Evolutionary conservation across 1,139 yeast species (phyloP), one percentile per base, ranked within the genome.

Genomic region (Kodamaea ohmeri): DNA sequence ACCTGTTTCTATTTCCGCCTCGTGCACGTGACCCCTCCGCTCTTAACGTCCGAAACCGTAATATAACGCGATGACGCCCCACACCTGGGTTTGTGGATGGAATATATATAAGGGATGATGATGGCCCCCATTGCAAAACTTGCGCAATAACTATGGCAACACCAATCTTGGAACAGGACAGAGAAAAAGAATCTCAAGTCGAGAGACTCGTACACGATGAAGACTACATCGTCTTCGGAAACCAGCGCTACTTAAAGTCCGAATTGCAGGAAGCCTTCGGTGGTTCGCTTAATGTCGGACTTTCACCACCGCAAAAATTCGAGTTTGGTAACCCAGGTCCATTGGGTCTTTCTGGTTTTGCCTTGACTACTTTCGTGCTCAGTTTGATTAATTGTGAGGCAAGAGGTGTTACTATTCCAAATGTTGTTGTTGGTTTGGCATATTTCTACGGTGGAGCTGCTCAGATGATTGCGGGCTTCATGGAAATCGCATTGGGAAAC

Each of bases 191-290:
- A 7, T 11, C 30, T 5, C 34, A 24, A 8, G 43, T 48, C 35
- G 34, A 42, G 26, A 46, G 50, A 30, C 36, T 50, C 12, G 41
- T 46, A 25, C 44, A 48, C 24, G 36, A 34, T 9, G 41, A 35
- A 30, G 84, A 83, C 42, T 82, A 76, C 55, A 69, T 87, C 42
- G 80, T 71, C 50, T 75, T 87, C 49, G 96, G 96, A 12, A 76
- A 78, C 51, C 81, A 83, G 44, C 80, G 74, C 53, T 87, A 83
- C 49, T 68, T 76, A 46, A 45, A 44, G 36, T 39, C 47, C 18
- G 75, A 70, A 46, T 63, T 70, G 47, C 55, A 62, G 63, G 45
- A 50, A 25, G 76, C 75, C 17, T 66, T 66, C 36, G 72, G 69
- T 37, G 71, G 72, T 56, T 51, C 64, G 6, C 61, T 69, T 49